Conservation (phyloP, 2,329 filamentous ascomycete genomes). For the Fusarium heterosporum region DNA sequence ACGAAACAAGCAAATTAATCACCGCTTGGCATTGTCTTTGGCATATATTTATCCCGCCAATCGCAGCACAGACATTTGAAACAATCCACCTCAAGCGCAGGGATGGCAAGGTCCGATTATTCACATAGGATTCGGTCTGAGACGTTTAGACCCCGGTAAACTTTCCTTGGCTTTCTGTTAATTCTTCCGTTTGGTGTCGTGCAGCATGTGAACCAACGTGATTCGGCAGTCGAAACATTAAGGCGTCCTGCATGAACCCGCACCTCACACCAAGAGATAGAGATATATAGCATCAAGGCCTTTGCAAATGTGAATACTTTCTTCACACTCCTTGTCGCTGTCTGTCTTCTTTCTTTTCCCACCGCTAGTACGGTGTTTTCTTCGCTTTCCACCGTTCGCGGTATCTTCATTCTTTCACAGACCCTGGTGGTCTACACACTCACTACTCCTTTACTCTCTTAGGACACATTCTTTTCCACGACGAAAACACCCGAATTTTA, state of each 20-base stretch:
- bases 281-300: constrained; percentile 11
- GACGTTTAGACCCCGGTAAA: background rate
- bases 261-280: background rate
- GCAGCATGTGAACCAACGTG: background rate
- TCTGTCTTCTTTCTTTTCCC: constrained; percentile 21
- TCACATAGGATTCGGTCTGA: constrained; percentile 4
- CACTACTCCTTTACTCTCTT: constrained; percentile 25
- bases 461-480: background rate
- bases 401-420: constrained; percentile 30
- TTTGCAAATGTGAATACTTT: background rate
- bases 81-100: constrained; percentile 23
- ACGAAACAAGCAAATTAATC: constrained; percentile 26
- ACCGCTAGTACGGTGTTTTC: constrained; percentile 32
- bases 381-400: constrained; percentile 26
- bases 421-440: constrained; percentile 41
- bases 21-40: background rate
- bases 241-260: constrained; percentile 18
- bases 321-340: constrained; percentile 16
- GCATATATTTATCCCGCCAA: constrained; percentile 29
- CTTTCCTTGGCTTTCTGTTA: background rate
- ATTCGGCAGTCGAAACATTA: constrained; percentile 25
- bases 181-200: background rate
- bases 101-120: background rate
- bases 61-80: constrained; percentile 34
- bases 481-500: background rate